phyloP scores from a whole-genome alignment of 225 moss, liverwort and hornwort species.

The Climacium dendroides region DNA sequence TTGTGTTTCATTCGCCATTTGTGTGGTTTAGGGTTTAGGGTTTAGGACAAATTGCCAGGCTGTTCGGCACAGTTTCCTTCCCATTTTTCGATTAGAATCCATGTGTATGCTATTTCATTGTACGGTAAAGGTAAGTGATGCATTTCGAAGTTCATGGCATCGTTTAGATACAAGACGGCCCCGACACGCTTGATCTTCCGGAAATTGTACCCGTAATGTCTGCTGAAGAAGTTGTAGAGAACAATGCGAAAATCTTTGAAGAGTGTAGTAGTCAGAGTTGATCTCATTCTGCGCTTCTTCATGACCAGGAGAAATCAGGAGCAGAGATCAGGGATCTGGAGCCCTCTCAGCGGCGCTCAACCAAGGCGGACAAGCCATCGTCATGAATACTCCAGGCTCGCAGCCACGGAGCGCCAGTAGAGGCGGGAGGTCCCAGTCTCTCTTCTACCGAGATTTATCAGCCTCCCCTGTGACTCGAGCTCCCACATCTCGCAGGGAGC shows the following conservation, averaged over 20 bases:
- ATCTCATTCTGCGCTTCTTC: background rate
- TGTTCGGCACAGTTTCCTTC: background rate
- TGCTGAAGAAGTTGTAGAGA: background rate
- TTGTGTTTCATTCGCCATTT: background rate
- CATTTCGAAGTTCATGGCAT: background rate
- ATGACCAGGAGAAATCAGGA: background rate
- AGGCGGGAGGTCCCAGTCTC: conserved; percentile 71
- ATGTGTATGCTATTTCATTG: background rate
- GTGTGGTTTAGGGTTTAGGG: background rate
- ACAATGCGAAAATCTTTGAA: background rate
- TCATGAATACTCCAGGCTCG: conserved; percentile 55
- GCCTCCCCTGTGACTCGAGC: conserved; percentile 63
- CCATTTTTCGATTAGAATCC: background rate
- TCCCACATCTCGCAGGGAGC: conserved; percentile 38
- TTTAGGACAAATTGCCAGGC: background rate
- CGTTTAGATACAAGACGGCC: background rate
- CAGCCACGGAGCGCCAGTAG: conserved; percentile 48
- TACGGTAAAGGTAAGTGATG: background rate
- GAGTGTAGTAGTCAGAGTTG: background rate
- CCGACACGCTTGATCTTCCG: background rate
- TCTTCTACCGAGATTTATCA: conserved; percentile 88
- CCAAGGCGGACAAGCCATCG: background rate
- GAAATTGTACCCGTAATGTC: background rate
- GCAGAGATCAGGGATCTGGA: background rate
- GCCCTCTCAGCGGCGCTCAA: background rate